Conservation (phyloP, 257 asterid genomes). For the Primulina eburnea region DNA sequence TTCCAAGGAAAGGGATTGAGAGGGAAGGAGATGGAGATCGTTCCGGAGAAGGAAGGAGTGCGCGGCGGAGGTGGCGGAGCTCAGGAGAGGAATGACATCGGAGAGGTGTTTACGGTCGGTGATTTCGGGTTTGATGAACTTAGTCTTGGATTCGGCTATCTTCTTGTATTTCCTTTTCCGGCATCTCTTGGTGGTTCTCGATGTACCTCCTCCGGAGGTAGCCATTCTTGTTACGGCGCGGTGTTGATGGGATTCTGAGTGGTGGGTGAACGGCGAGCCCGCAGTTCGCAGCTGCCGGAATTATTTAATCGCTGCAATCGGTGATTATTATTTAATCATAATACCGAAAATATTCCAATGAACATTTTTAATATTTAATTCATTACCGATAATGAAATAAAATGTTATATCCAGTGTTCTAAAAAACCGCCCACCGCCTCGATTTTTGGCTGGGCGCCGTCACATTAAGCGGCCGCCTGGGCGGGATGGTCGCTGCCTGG, state of each 20-base stretch:
- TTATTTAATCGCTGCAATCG: too few relatives aligned
- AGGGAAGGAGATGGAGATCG: slow-evolving; percentile 70
- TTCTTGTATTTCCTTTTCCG: slow-evolving; percentile 31
- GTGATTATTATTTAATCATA: too few relatives aligned
- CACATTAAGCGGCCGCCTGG: too few relatives aligned
- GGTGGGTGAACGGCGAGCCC: background rate
- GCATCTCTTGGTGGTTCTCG: slow-evolving; percentile 31
- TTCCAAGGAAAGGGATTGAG: slow-evolving; percentile 72
- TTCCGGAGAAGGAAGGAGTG: slow-evolving; percentile 65
- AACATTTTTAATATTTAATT: too few relatives aligned
- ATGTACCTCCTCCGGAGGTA: slow-evolving; percentile 35
- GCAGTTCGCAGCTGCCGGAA: background rate
- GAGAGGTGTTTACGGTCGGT: slow-evolving; percentile 37
- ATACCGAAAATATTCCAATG: too few relatives aligned
- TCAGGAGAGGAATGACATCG: slow-evolving; percentile 51
- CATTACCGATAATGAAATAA: too few relatives aligned
- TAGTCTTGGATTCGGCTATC: slow-evolving; percentile 30
- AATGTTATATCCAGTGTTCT: too few relatives aligned
- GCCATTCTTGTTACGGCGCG: slow-evolving; percentile 33
- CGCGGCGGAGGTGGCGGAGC: slow-evolving; percentile 66
- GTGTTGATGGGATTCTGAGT: background rate
- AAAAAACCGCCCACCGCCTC: too few relatives aligned
- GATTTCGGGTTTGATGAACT: slow-evolving; percentile 24
- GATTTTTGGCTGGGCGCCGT: too few relatives aligned
- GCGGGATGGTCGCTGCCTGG: too few relatives aligned